Evolutionary conservation across 2,329 filamentous ascomycete species (phyloP).

Genomic region (Endoconidiophora laricicola): DNA sequence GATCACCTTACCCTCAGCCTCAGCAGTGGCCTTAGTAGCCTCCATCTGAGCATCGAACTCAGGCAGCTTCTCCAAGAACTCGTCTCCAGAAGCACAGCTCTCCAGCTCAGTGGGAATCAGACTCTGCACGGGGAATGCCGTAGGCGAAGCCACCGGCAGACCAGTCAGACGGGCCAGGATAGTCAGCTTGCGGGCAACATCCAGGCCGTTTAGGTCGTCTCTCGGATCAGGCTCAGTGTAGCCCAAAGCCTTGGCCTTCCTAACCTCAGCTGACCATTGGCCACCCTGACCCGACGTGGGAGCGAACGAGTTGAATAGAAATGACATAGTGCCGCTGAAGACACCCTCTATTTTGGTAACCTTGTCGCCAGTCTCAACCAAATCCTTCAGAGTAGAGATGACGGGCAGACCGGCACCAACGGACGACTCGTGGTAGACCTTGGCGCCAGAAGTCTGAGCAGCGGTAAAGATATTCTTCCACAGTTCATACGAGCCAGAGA

Average conservation of each 20-base stretch:
- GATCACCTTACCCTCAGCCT: conserved; percentile 77
- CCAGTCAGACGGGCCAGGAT: conserved; percentile 81
- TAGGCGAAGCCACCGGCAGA: conserved; percentile 64
- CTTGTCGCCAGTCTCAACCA: conserved; percentile 85
- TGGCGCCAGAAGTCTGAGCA: conserved; percentile 53
- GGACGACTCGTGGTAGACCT: conserved; percentile 88
- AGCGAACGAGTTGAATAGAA: conserved; percentile 94
- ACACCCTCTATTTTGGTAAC: conserved; percentile 90
- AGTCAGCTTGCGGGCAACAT: conserved; percentile 89
- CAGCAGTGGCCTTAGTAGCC: conserved; percentile 65
- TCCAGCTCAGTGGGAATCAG: conserved; percentile 82
- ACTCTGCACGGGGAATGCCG: conserved; percentile 83
- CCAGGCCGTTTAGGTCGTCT: conserved; percentile 73
- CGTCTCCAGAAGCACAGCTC: conserved; percentile 55
- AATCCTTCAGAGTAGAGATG: conserved; percentile 80
- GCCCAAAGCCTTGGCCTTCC: conserved; percentile 78
- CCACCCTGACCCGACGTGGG: conserved; percentile 58
- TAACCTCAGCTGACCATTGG: conserved; percentile 81
- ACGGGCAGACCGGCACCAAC: conserved; percentile 88
- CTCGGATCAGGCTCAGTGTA: conserved; percentile 83
- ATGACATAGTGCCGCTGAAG: conserved; percentile 94
- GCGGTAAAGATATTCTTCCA: conserved; percentile 79
- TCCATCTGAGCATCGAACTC: conserved; percentile 86
- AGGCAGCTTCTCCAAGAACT: conserved; percentile 69
- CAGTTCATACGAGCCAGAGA: conserved; percentile 62